These are phyloP conservation scores for Aphanocladium album DNA, from an alignment of 2,329 filamentous ascomycete genomes.

Conservation along the genomic window DNA sequence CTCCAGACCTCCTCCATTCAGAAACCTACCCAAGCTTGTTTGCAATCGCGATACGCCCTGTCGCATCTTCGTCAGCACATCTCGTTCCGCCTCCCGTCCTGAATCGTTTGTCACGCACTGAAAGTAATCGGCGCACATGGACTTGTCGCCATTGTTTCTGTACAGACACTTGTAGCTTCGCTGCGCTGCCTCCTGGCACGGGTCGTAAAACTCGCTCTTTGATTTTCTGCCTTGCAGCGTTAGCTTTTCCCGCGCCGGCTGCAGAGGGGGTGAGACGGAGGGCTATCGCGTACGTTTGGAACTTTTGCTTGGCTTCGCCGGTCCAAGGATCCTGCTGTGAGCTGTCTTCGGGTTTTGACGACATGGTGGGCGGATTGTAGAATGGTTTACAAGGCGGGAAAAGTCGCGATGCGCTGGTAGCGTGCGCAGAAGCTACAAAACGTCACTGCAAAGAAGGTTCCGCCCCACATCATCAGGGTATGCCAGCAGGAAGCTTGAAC, in stretches of 20 bases:
- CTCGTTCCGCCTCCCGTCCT: not conserved
- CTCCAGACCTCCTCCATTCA: not conserved
- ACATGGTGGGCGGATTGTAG: slow-evolving; percentile 10
- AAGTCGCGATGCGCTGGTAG: not conserved
- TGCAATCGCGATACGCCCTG: slow-evolving; percentile 90
- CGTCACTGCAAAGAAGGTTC: not conserved
- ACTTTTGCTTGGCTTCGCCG: slow-evolving; percentile 57
- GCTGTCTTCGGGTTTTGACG: slow-evolving; percentile 13
- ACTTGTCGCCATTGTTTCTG: slow-evolving; percentile 77
- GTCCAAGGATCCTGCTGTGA: slow-evolving; percentile 43
- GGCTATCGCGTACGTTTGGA: slow-evolving; percentile 49
- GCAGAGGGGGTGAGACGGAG: too few species aligned
- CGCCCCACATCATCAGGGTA: not conserved
- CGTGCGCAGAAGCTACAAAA: not conserved
- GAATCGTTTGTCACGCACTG: slow-evolving; percentile 56
- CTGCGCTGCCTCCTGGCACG: slow-evolving; percentile 87
- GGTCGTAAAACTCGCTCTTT: slow-evolving; percentile 87
- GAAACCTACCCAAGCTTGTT: slow-evolving; percentile 77
- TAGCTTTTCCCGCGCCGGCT: too few species aligned
- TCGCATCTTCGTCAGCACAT: slow-evolving; percentile 17
- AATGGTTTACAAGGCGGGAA: not conserved
- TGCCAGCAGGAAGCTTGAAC: not conserved
- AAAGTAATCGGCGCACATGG: slow-evolving; percentile 94
- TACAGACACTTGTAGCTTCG: slow-evolving; percentile 83
- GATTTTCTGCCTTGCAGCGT: slow-evolving; percentile 58